Conservation (phyloP, 2,329 filamentous ascomycete species). For the Polychaeton citri region DNA sequence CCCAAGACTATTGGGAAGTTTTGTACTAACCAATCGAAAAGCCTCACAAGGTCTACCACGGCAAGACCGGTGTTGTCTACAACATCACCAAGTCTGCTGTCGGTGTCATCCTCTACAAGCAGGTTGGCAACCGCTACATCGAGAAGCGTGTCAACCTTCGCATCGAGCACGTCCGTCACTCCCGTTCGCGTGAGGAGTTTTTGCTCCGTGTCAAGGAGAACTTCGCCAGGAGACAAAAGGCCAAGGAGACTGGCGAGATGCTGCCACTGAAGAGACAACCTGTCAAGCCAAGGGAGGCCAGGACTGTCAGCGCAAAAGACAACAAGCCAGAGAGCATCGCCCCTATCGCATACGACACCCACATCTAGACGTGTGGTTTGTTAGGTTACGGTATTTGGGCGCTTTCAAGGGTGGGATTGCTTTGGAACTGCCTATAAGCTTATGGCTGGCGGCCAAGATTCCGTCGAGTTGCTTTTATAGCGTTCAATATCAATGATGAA, state of each 20-base stretch:
- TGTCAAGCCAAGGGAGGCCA: constrained; percentile 62
- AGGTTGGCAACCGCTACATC: constrained; percentile 98
- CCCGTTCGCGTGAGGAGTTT: constrained; percentile 94
- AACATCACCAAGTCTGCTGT: constrained; percentile 98
- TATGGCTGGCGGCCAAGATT: neutral
- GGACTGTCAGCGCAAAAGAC: constrained; percentile 66
- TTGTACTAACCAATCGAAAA: constrained; percentile 9
- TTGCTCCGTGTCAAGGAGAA: constrained; percentile 92
- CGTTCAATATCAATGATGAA: neutral
- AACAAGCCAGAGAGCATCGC: constrained; percentile 83
- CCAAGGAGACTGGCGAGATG: constrained; percentile 76
- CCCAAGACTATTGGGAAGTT: no score
- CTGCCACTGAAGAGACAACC: constrained; percentile 91
- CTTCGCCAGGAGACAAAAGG: constrained; percentile 81
- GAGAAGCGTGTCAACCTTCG: constrained; percentile 99
- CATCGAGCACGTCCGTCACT: constrained; percentile 90
- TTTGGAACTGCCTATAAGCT: neutral
- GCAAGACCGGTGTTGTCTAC: constrained; percentile 61
- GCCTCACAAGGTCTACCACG: constrained; percentile 99
- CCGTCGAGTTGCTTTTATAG: neutral
- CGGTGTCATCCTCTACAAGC: constrained; percentile 98
- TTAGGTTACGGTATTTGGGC: neutral
- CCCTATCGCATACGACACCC: constrained; percentile 93
- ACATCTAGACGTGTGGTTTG: constrained; percentile 54
- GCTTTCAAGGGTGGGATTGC: neutral